Conservation (phyloP, 257 asterid genomes). For the Vinca minor region DNA sequence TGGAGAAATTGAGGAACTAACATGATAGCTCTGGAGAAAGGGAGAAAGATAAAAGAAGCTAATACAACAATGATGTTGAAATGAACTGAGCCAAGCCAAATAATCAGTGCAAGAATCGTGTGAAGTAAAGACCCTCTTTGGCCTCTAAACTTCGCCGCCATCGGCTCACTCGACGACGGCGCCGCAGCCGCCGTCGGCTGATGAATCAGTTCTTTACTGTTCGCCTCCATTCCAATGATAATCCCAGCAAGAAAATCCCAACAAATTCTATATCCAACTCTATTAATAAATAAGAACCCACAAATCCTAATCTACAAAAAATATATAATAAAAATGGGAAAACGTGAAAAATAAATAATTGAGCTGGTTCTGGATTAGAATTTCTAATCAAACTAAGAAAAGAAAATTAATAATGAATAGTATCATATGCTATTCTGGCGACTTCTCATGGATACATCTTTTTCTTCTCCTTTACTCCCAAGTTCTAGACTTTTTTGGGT, state of each 20-base stretch:
- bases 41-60: conserved; percentile 54
- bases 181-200: conserved; percentile 22
- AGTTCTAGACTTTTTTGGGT: not conserved
- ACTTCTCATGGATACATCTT: not conserved
- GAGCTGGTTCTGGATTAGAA: too few species aligned
- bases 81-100: conserved; percentile 80
- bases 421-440: not conserved
- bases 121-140: conserved; percentile 33
- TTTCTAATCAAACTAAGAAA: not conserved
- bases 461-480: not conserved
- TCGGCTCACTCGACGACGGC: conserved; percentile 21
- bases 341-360: not conserved
- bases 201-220: conserved; percentile 24
- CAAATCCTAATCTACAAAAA: not conserved
- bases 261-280: not conserved
- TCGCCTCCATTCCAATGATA: conserved; percentile 23
- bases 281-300: not conserved
- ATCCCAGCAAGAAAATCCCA: not conserved
- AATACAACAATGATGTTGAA: conserved; percentile 34
- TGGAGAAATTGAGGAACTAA: conserved; percentile 24
- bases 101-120: conserved; percentile 35
- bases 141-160: conserved; percentile 59
- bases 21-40: conserved; percentile 56
- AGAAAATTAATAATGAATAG: not conserved
- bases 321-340: not conserved